Evolutionary conservation across 306 rosid genomes (phyloP).

Genomic region (Ormosia semicastrata): DNA sequence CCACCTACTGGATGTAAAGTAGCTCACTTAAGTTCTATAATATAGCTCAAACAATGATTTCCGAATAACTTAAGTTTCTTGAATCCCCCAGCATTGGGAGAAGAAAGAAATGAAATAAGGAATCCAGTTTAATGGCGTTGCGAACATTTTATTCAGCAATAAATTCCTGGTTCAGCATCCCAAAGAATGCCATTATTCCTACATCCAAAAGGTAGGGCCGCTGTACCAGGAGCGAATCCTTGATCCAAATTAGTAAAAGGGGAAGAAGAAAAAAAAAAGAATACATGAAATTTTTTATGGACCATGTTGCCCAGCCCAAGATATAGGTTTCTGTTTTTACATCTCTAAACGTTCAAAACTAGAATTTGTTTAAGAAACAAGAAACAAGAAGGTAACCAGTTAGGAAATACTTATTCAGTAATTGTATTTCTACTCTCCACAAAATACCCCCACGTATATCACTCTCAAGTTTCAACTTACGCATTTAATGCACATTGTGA

Average conservation of each 20-base stretch:
- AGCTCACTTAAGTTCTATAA: neutral
- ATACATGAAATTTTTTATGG: neutral
- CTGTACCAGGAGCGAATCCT: neutral
- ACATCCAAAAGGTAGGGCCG: neutral
- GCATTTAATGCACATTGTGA: neutral
- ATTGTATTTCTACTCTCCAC: neutral
- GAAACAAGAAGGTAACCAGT: neutral
- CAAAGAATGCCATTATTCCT: neutral
- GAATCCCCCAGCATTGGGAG: neutral
- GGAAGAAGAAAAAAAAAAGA: neutral
- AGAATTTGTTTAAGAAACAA: neutral
- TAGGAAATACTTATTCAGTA: neutral
- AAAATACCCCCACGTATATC: neutral
- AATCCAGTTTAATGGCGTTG: neutral
- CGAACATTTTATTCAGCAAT: neutral
- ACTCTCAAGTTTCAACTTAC: neutral
- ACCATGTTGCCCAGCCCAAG: neutral
- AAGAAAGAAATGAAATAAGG: neutral
- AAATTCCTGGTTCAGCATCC: too few relatives aligned
- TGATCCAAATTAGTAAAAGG: neutral
- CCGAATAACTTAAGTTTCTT: neutral
- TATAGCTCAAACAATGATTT: neutral
- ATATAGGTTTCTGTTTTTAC: too few relatives aligned
- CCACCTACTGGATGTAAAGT: neutral
- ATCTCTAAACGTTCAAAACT: neutral